These are phyloP conservation scores for Fraxinus angustifolia DNA, from an alignment of 305 asterid genomes.

Conservation along the genomic window DNA sequence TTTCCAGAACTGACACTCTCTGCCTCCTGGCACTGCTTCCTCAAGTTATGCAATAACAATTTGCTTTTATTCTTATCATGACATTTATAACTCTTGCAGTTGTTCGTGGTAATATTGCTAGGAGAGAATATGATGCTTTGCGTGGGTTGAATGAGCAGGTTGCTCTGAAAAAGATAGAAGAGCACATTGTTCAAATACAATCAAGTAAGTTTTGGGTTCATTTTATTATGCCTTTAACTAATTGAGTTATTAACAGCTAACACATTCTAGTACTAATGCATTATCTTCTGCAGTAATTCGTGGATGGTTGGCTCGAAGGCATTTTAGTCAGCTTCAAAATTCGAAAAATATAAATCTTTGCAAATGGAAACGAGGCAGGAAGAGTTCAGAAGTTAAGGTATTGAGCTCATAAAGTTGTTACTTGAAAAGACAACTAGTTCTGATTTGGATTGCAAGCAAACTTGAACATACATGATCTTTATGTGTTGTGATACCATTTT, in stretches of 20 bases:
- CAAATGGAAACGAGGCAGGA: slow-evolving; percentile 41
- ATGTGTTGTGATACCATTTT: not conserved
- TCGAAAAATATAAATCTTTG: slow-evolving; percentile 31
- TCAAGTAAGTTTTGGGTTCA: slow-evolving; percentile 32
- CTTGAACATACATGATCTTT: not conserved
- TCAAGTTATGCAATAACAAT: not conserved
- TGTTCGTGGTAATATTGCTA: slow-evolving; percentile 45
- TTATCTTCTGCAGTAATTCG: slow-evolving; percentile 62
- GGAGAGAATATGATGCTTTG: slow-evolving; percentile 31
- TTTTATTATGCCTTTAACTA: not conserved
- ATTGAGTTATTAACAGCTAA: not conserved
- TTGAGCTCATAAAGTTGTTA: slow-evolving; percentile 18
- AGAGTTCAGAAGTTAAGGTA: slow-evolving; percentile 70
- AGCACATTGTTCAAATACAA: slow-evolving; percentile 23
- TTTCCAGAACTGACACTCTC: not conserved
- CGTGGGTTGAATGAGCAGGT: slow-evolving; percentile 8
- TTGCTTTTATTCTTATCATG: not conserved
- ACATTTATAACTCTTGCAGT: slow-evolving; percentile 27
- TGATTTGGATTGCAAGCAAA: not conserved
- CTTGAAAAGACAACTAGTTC: not conserved
- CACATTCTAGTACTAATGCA: slow-evolving; percentile 2
- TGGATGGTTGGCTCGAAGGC: slow-evolving; percentile 76
- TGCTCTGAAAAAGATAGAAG: not conserved
- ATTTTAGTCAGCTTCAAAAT: slow-evolving; percentile 36
- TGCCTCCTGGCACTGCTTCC: not conserved